A percentile compares a stretch with the other conserved stretches of the same genome.
phyloP scores from a whole-genome alignment of 306 rosid genomes.

The Ormosia semicastrata region DNA sequence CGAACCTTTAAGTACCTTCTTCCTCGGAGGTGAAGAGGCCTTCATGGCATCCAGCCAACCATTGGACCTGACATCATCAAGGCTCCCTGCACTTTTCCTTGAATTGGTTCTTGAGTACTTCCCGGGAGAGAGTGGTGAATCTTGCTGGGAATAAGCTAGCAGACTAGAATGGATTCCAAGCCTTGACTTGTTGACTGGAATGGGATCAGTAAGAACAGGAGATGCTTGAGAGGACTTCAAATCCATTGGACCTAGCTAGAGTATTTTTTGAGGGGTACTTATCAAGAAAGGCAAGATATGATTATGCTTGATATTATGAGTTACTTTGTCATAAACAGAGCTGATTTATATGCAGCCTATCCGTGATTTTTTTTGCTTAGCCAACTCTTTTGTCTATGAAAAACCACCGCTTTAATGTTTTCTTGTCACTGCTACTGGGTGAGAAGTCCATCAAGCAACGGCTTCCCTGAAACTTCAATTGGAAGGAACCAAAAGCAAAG shows the following conservation, averaged over 20 bases:
- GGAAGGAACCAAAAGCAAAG: neutral
- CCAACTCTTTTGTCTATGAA: constrained; percentile 93
- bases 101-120: constrained; percentile 50
- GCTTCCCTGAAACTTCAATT: constrained; percentile 51
- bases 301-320: neutral
- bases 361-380: constrained; percentile 26
- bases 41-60: constrained; percentile 98
- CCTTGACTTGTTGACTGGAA: constrained; percentile 73
- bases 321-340: constrained; percentile 2
- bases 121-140: constrained; percentile 51
- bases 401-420: constrained; percentile 88
- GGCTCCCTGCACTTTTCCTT: constrained; percentile 57
- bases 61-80: constrained; percentile 81
- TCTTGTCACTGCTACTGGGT: constrained; percentile 71
- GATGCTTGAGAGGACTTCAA: constrained; percentile 64
- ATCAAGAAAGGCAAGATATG: neutral
- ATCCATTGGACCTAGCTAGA: constrained; percentile 55
- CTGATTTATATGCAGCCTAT: constrained; percentile 7
- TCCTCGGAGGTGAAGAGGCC: constrained; percentile 89
- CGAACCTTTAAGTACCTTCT: constrained; percentile 60
- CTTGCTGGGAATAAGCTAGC: constrained; percentile 60
- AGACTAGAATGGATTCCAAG: constrained; percentile 62
- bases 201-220: constrained; percentile 73
- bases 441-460: constrained; percentile 75
- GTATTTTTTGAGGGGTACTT: neutral